Base-by-base conservation (phyloP, 2,329 filamentous ascomycete species). In the Neocucurbitaria cava region DNA sequence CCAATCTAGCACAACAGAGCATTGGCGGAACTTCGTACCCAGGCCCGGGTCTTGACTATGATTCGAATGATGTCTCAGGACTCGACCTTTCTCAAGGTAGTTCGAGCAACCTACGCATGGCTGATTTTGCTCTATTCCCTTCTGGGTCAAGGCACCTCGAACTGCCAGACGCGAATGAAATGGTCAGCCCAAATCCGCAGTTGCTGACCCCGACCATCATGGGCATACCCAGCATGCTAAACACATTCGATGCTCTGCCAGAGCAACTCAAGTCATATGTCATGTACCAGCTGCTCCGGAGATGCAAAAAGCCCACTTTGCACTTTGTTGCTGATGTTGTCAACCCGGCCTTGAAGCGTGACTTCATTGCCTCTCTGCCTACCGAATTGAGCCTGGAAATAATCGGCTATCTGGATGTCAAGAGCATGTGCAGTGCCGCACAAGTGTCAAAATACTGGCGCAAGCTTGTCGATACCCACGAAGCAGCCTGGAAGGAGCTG, bases 391-490 rank as follows among this genome's bases (percentile, higher is more conserved):
- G 91, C 51, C 85, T 96, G 18, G 91, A 96, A 65, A 88, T 98
- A 45, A 84, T 97, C 11, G 89, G 90, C 24, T 96, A 94, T 70
- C 85, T 99, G 17, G 90, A 96, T 70, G 84, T 90, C 51, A 87
- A 87, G 65, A 95, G 94, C 65, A 87, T 98, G 67, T 97, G 93
- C 73, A 89, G 88, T 58, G 92, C 93, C 10, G 91, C 95, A 1
- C 93, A 95, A 68, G 95, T 98, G 4, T 98, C 94, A 0, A 97
- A 91, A 75, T 89, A 90, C 70, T 99, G 95, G 95, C 87, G 95
- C 39, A 88, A 89, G 60, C 88, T 96, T 35, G 87, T 96, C 47
- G 94, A 98, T 69, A 89, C 90, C 7, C 94, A 98, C 70, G 95
- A 99, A 77, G 93, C 89, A 43, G 92, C 93, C 13, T 99, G 95